Percentiles rank a stretch among this genome's conserved stretches.
Evolutionary conservation across 805 yeast species (phyloP).

Genomic region (Barnettozyma populi): DNA sequence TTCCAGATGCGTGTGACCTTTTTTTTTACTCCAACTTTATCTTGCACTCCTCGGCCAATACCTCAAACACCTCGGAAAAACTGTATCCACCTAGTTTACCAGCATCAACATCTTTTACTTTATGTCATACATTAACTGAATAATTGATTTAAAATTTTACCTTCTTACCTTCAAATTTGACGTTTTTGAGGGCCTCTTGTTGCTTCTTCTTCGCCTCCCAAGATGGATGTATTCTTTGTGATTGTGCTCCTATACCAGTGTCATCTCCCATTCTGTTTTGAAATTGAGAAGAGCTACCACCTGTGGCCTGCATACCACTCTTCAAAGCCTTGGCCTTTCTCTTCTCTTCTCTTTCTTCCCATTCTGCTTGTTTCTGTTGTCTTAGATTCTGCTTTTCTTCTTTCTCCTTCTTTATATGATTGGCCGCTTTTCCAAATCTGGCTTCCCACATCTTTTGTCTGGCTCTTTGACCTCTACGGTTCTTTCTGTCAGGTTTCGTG

Average conservation of each 20-base stretch:
- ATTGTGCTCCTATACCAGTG: conserved; percentile 4
- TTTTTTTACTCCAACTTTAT: conserved; percentile 1
- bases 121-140: too few species aligned
- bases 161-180: conserved; percentile 80
- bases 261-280: conserved; percentile 28
- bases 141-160: conserved; percentile 42
- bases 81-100: not conserved
- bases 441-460: conserved; percentile 95
- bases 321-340: conserved; percentile 48
- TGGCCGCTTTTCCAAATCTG: conserved; percentile 81
- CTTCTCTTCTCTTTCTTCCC: conserved; percentile 65
- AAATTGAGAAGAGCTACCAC: conserved; percentile 35
- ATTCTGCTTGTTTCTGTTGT: conserved; percentile 56
- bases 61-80: not conserved
- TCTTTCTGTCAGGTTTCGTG: conserved; percentile 58
- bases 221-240: conserved; percentile 73
- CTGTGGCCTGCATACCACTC: conserved; percentile 35
- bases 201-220: conserved; percentile 88
- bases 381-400: conserved; percentile 49
- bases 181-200: conserved; percentile 58
- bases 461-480: conserved; percentile 95
- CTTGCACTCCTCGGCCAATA: not conserved
- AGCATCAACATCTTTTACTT: too few species aligned
- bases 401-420: conserved; percentile 68
- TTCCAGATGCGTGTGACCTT: conserved; percentile 1